These are phyloP conservation scores for Candida hungchunana DNA, from an alignment of 805 yeast genomes.

Conservation along the genomic window DNA sequence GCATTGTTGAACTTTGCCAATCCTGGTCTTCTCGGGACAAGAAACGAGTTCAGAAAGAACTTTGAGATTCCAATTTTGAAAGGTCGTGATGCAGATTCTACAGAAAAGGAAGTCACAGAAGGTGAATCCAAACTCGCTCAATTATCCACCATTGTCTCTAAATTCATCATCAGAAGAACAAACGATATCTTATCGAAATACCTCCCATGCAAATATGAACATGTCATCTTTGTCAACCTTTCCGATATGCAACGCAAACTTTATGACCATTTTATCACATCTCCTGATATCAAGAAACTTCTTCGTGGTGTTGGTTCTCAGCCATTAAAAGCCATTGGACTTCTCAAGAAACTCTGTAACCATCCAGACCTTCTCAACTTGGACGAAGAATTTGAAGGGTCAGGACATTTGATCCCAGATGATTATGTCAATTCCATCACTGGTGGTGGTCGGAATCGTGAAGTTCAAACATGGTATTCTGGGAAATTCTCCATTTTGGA, in stretches of 20 bases:
- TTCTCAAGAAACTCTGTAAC: slow-evolving; percentile 85
- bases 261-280: slow-evolving; percentile 69
- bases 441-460: slow-evolving; percentile 57
- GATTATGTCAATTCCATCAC: slow-evolving; percentile 50
- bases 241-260: slow-evolving; percentile 71
- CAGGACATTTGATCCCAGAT: slow-evolving; percentile 62
- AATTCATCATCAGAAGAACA: slow-evolving; percentile 90
- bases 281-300: slow-evolving; percentile 69
- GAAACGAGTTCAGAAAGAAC: slow-evolving; percentile 77
- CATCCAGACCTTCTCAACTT: slow-evolving; percentile 85
- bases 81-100: slow-evolving; percentile 88
- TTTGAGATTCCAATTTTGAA: slow-evolving; percentile 75
- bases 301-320: slow-evolving; percentile 70
- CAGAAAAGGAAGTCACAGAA: slow-evolving; percentile 64
- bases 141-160: slow-evolving; percentile 72
- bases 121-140: slow-evolving; percentile 71
- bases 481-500: slow-evolving; percentile 85
- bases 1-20: slow-evolving; percentile 88
- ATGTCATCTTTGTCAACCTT: slow-evolving; percentile 87
- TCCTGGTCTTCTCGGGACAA: slow-evolving; percentile 86
- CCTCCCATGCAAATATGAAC: slow-evolving; percentile 93
- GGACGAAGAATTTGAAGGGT: slow-evolving; percentile 74
- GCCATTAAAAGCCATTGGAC: slow-evolving; percentile 84
- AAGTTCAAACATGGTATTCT: slow-evolving; percentile 74
- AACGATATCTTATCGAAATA: slow-evolving; percentile 93